phyloP scores from a whole-genome alignment of 768 basidiomycete species.

The Boletales sp. region DNA sequence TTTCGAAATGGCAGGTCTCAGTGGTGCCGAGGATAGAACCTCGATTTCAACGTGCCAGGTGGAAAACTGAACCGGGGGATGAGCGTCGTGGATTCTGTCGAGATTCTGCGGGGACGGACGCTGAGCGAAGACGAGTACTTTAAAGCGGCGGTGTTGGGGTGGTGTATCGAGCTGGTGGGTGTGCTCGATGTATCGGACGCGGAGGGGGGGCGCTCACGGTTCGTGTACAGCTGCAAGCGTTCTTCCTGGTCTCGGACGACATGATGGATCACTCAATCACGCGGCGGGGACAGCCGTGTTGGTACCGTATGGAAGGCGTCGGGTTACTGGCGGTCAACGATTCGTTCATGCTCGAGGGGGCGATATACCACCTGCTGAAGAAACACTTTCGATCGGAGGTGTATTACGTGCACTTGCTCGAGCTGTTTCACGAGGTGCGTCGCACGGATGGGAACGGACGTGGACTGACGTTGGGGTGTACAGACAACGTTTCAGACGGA shows the following conservation, averaged over 20 bases:
- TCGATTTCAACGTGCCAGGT: slow-evolving; percentile 93
- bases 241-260: slow-evolving; percentile 94
- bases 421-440: slow-evolving; percentile 83
- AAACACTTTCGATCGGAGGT: slow-evolving; percentile 74
- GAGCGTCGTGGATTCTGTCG: slow-evolving; percentile 89
- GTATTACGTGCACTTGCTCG: slow-evolving; percentile 87
- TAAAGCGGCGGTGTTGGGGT: slow-evolving; percentile 85
- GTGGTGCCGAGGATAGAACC: slow-evolving; percentile 45
- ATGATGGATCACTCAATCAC: slow-evolving; percentile 97
- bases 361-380: slow-evolving; percentile 90
- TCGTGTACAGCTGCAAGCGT: slow-evolving; percentile 78
- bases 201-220: no score
- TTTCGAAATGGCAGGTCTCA: background rate
- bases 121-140: slow-evolving; percentile 84
- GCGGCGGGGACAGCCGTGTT: slow-evolving; percentile 92
- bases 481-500: slow-evolving; percentile 84
- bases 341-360: slow-evolving; percentile 90
- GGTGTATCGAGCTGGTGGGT: slow-evolving; percentile 93
- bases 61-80: slow-evolving; percentile 97
- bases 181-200: no score
- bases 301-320: slow-evolving; percentile 64
- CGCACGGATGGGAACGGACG: no score
- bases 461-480: background rate
- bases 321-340: slow-evolving; percentile 94
- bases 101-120: slow-evolving; percentile 73